Base-by-base conservation (phyloP, 495 filamentous ascomycete species). In the Saxophila tyrrhenica region DNA sequence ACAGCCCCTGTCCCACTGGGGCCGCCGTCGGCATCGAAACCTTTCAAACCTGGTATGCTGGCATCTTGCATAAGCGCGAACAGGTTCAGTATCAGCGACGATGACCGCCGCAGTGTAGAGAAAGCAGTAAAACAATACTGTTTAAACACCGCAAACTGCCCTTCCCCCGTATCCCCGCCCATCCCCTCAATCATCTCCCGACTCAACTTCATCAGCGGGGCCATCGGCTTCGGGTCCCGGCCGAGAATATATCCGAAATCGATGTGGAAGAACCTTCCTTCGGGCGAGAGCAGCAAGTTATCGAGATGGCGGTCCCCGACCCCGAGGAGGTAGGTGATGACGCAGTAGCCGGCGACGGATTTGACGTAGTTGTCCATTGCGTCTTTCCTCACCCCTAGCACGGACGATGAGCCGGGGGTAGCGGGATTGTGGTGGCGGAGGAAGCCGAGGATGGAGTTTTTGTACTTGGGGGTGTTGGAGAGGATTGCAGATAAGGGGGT, bases 161-260 rank as follows among this genome's bases (percentile, higher is more conserved):
- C 78, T 23, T 83, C 86, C n/a, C 17, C 19, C 1, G 39, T 20
- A 24, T 75, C 73, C 7, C 94, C 90, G 52, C 92, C 92, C 92
- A 99, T 96, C 50, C 89, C 91, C 62, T 97, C 92, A 15, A 96
- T 85, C 92, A 99, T 99, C 64, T 99, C 92, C 62, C 89, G 88
- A 69, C 85, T 87, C 20, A 99, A 79, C 63, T 99, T 99, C 83
- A 99, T 94, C 56, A 86, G 82, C 0, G 92, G 92, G 1, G 92
- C 89, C 63, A 97, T 96, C 2, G 92, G 92, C 61, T 99, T 99
- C 1, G 92, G 92, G 62, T 99, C 92, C 19, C 92, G 88, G 32
- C 92, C 92, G 9, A 99, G 84, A 57, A 99, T 97, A 71, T 90
- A 99, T 32, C 94, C 91, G 60, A 99, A 97, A 63, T 97, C 92